Base-by-base conservation (phyloP, 2,329 filamentous ascomycete species). In the Exophiala aquamarina region DNA sequence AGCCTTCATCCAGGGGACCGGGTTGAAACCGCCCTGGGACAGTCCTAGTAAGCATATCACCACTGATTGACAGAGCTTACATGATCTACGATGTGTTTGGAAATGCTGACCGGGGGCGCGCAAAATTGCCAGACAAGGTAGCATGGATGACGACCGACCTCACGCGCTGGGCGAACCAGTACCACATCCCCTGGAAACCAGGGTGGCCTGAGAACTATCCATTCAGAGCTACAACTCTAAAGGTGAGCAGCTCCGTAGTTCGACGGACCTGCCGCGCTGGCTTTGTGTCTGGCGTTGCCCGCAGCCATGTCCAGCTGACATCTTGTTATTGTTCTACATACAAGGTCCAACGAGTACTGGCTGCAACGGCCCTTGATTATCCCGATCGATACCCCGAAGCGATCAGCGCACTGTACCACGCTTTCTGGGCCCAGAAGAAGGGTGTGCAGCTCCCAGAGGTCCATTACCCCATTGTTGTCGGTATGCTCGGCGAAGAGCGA, bases 101-200 rank as follows among this genome's bases (percentile, higher is more conserved):
- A n/a, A n/a, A n/a, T n/a, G n/a, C n/a, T n/a, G n/a, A n/a, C n/a
- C n/a, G n/a, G n/a, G n/a, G n/a, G n/a, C n/a, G n/a, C n/a, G n/a
- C n/a, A n/a, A n/a, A n/a, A n/a, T n/a, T n/a, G 18, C 14, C 51
- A 81, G 78, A 84, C 65, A 84, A 84, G 64, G 73, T 73, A 58
- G 70, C 72, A 62, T 84, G 75, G 73, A 77, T 81, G 47, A 61
- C 69, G 23, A 47, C 52, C 13, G 78, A 84, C 56, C 75, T 80
- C n/a, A 29, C 62, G 14, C 77, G 80, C 47, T 82, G 76, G 76
- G 66, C 77, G 2, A 64, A 65, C 7, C 64, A 67, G 46, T 79
- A 81, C 65, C 66, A 71, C 18, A 69, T 84, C 32, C 80, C 81
- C 5, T 54, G 64, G 10, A 78, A 78, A 1, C 64, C 71, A 4